Base-by-base conservation (phyloP, 2,329 filamentous ascomycete genomes). In the Aureobasidium vineae region DNA sequence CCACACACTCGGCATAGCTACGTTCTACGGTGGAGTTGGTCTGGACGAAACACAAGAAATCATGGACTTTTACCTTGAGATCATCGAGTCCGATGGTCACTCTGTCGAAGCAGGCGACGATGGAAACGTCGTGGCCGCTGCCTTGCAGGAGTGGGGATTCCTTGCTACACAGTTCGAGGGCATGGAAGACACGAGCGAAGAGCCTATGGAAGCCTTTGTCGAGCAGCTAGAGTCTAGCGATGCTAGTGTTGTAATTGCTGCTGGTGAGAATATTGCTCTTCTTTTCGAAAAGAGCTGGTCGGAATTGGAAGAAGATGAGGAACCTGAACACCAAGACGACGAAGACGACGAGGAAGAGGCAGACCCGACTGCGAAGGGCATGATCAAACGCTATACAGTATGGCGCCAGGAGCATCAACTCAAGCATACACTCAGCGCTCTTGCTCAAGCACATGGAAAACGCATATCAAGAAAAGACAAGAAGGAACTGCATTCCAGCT, bases 151-250 rank as follows among this genome's bases (percentile, higher is more conserved):
- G 67, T 96, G 91, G 90, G 89, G 88, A 1, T 89, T 94, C 70
- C 84, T 96, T 5, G 90, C 90, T 5, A 92, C 90, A 4, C 86
- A 90, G 68, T 80, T 94, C 7, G 88, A 92, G 3, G 90, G 94
- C 72, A 82, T 92, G 50, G 86, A 90, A 70, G 84, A 85, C 19
- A 83, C 87, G 68, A 91, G 89, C 38, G 88, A 91, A 69, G 79
- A 86, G 33, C 89, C 90, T 19, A 85, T 95, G 72, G 90, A 95
- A 63, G 88, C 89, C 1, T 92, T 97, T 71, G 87, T 91, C 49
- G 92, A 96, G 56, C 92, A 96, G 77, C 88, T 97, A 21, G 88
- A 93, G 68, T 92, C 90, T 75, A 83, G 83, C 38, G 88, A 92
- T 67, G 80, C 87, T 0, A 81, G 84, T 10, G 90, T 96, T 0